phyloP scores from a whole-genome alignment of 2,329 filamentous ascomycete species.

The Cordyceps fumosorosea region DNA sequence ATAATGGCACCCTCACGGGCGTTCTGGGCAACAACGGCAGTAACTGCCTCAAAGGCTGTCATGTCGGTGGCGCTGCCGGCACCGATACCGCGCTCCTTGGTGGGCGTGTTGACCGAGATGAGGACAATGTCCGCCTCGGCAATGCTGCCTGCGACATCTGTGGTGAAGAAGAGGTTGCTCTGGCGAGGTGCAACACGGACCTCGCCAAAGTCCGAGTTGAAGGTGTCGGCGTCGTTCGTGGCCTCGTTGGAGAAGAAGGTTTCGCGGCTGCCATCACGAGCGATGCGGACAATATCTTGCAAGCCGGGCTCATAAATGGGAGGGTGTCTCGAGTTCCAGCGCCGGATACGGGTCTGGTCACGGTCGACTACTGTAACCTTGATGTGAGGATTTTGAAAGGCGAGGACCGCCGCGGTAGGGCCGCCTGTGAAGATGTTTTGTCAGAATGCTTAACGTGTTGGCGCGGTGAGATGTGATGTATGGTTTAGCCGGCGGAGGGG shows the following conservation, averaged over 20 bases:
- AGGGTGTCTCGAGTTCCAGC: constrained; percentile 67
- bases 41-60: constrained; percentile 63
- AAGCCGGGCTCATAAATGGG: constrained; percentile 73
- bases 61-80: constrained; percentile 68
- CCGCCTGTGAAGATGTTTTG: constrained; percentile 43
- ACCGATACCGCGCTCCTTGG: constrained; percentile 63
- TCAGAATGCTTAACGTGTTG: constrained; percentile 1
- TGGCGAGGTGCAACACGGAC: constrained; percentile 37
- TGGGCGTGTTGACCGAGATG: constrained; percentile 73
- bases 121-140: constrained; percentile 66
- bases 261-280: constrained; percentile 50
- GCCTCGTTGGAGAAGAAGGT: constrained; percentile 35
- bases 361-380: constrained; percentile 69
- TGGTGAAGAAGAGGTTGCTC: constrained; percentile 69
- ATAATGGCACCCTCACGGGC: constrained; percentile 64
- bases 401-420: constrained; percentile 68
- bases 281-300: constrained; percentile 57
- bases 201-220: constrained; percentile 25
- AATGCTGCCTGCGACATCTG: constrained; percentile 55
- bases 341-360: constrained; percentile 56
- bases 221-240: constrained; percentile 23
- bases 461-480: background rate
- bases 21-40: constrained; percentile 58
- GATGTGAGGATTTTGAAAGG: constrained; percentile 64
- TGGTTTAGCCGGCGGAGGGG: background rate